Evolutionary conservation across 805 yeast genomes (phyloP).

Genomic region (Ogataea corticis): DNA sequence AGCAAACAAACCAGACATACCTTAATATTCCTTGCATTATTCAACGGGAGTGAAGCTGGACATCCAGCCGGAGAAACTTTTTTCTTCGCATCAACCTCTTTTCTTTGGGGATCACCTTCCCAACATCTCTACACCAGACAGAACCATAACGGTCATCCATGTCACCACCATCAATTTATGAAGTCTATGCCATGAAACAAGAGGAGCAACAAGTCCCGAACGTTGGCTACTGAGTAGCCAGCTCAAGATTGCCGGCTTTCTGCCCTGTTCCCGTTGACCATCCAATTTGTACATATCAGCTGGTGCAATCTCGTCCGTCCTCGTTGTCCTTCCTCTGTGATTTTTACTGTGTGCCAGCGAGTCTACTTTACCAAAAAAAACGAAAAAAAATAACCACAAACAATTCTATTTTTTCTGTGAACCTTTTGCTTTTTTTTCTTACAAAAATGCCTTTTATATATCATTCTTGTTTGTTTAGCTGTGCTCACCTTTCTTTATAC

Average conservation of each 20-base stretch:
- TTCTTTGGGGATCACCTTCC: too few species aligned
- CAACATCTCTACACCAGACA: too few species aligned
- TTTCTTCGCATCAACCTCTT: too few species aligned
- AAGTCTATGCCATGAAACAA: not conserved
- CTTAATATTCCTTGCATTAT: slow-evolving; percentile 7
- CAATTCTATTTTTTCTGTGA: not conserved
- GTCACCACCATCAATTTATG: not conserved
- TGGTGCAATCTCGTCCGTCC: not conserved
- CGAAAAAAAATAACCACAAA: not conserved
- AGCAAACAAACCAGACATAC: not conserved
- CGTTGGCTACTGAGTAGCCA: too few species aligned
- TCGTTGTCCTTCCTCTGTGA: not conserved
- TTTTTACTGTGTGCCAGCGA: not conserved
- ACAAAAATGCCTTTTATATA: slow-evolving; percentile 5
- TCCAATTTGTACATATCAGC: slow-evolving; percentile 4
- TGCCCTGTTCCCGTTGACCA: not conserved
- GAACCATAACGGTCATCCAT: not conserved
- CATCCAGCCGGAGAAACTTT: too few species aligned
- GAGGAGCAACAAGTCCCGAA: too few species aligned
- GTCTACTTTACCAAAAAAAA: not conserved
- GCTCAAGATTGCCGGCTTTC: not conserved
- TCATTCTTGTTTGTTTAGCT: slow-evolving; percentile 5
- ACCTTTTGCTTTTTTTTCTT: slow-evolving; percentile 1
- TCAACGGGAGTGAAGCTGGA: not conserved
- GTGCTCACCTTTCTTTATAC: slow-evolving; percentile 5